Evolutionary conservation across 108 stramenopile genomes (phyloP).

Genomic region (Fragilaria crotonensis): DNA sequence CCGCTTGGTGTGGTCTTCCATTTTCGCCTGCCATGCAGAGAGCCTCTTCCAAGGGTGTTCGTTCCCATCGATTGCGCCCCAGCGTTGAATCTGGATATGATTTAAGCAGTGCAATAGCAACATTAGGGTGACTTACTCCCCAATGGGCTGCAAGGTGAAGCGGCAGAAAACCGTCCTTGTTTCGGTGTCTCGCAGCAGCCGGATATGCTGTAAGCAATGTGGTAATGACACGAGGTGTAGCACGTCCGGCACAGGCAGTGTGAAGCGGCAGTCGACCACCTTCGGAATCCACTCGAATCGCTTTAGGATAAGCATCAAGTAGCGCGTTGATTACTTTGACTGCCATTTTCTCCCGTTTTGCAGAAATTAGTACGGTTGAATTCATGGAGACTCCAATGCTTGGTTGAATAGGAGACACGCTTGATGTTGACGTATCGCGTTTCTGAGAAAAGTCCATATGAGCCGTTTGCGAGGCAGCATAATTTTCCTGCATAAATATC

Average conservation of each 20-base stretch:
- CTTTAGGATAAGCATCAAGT: conserved; percentile 72
- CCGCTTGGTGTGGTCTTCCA: conserved; percentile 76
- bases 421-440: neutral
- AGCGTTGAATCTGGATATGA: conserved; percentile 82
- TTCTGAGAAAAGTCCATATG: neutral
- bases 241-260: conserved; percentile 76
- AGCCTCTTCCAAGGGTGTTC: conserved; percentile 84
- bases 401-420: neutral
- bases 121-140: conserved; percentile 77
- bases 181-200: conserved; percentile 75
- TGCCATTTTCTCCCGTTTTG: conserved; percentile 66
- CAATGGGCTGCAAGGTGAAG: conserved; percentile 77
- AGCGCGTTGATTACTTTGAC: conserved; percentile 72
- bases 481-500: conserved; percentile 30
- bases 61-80: conserved; percentile 82
- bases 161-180: conserved; percentile 76
- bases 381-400: conserved; percentile 23
- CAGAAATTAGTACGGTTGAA: conserved; percentile 24
- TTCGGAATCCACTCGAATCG: conserved; percentile 65
- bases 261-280: conserved; percentile 78
- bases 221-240: conserved; percentile 58
- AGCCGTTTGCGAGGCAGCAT: conserved; percentile 19
- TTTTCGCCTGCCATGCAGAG: conserved; percentile 87
- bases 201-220: conserved; percentile 70
- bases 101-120: conserved; percentile 54